Base-by-base conservation (phyloP, 164 flowering plant species). In the Chimonanthus praecox region DNA sequence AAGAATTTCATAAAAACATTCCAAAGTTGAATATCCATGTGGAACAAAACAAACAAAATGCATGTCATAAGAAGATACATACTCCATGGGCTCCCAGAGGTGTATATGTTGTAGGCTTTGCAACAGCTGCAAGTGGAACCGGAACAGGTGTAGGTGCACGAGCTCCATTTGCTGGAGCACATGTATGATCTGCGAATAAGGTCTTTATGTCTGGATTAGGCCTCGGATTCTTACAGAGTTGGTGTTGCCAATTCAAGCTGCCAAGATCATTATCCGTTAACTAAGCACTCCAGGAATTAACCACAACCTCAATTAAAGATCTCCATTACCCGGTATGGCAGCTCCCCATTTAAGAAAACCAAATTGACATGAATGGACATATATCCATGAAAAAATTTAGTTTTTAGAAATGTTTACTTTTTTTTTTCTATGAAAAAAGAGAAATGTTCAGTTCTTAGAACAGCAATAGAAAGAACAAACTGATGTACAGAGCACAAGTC, bases 201-300 rank as follows among this genome's bases (percentile, higher is more conserved):
- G 98, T 94, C 80, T 90, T 94, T 58, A 94, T 94, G 72, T 94
- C 97, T 16, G 98, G 98, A 68, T 94, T 94, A 73, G 94, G 83
- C 78, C 92, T 85, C 50, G 98, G 97, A 73, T 90, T 90, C 83
- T 94, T 94, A 76, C 98, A 94, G 48, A 90, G 88, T 80, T 90
- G 95, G 83, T 94, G 98, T 88, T 94, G 98, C 98, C 98, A 94
- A 72, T 94, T 94, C 85, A 94, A 84, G 75, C 98, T 91, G 87
- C 75, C 82, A 48, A 73, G 9, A 78, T 65, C 61, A 71, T 78
- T 60, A n/a, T 69, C 46, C 20, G 47, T 48, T 13, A 61, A 15
- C 70, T 78, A 65, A 80, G 71, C 50, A 69, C 60, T 44, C 70
- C 50, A 73, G 47, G 7, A 64, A 47, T 33, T 44, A 50, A 2